A percentile compares a stretch with the other conserved stretches of the same genome.
Evolutionary conservation across 2,329 filamentous ascomycete species (phyloP).

Genomic region (Beauveria sp.): DNA sequence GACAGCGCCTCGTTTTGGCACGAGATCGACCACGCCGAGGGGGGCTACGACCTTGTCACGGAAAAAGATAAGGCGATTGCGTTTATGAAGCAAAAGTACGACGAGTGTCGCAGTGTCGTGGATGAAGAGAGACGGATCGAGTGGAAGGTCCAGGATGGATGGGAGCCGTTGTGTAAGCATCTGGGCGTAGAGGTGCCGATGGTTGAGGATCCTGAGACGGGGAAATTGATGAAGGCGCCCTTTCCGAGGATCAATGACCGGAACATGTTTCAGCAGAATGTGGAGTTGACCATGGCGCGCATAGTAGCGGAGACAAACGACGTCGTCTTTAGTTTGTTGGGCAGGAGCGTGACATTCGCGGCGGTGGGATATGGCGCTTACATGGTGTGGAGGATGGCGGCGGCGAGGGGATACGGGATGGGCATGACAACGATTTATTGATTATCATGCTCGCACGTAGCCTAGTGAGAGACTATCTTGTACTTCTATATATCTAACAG

Average conservation of each 20-base stretch:
- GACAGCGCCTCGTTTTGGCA: conserved; percentile 1
- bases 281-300: conserved; percentile 8
- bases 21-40: conserved; percentile 4
- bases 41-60: conserved; percentile 21
- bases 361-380: conserved; percentile 4
- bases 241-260: conserved; percentile 18
- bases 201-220: conserved; percentile 22
- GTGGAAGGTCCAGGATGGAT: conserved; percentile 32
- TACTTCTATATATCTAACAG: no score
- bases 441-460: no score
- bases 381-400: neutral
- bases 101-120: conserved; percentile 27
- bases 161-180: conserved; percentile 33
- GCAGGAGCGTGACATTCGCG: neutral
- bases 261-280: conserved; percentile 8
- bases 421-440: no score
- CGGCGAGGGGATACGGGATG: neutral
- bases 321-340: neutral
- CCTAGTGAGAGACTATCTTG: no score
- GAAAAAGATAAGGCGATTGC: conserved; percentile 30
- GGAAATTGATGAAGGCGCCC: conserved; percentile 13
- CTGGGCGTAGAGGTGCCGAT: conserved; percentile 30
- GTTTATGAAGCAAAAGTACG: conserved; percentile 31
- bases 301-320: neutral
- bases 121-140: conserved; percentile 28